phyloP scores from a whole-genome alignment of 768 basidiomycete genomes.

The Rossbeevera mucosa region DNA sequence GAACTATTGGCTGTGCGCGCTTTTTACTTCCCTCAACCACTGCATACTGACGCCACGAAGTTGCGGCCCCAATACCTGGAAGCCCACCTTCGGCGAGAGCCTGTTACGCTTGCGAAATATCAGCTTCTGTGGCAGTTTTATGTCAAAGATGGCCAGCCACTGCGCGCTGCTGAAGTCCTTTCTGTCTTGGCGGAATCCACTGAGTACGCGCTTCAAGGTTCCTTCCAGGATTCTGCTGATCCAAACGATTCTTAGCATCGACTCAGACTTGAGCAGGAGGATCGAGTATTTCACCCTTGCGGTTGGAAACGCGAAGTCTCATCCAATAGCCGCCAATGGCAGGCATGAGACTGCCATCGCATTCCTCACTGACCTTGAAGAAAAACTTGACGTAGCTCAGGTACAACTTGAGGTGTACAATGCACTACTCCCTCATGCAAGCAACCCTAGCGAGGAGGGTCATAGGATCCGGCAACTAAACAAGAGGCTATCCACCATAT shows the following conservation, averaged over 20 bases:
- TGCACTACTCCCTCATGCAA: constrained; percentile 53
- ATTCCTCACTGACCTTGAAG: constrained; percentile 85
- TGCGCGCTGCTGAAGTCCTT: constrained; percentile 86
- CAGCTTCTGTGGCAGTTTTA: constrained; percentile 97
- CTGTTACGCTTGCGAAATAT: constrained; percentile 72
- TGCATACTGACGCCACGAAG: constrained; percentile 36
- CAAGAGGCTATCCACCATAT: constrained; percentile 67
- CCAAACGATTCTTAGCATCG: constrained; percentile 43
- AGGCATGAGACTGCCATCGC: constrained; percentile 88
- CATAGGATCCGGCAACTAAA: constrained; percentile 58
- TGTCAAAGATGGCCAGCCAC: constrained; percentile 82
- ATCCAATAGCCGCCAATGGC: constrained; percentile 72
- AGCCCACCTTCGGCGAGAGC: constrained; percentile 78
- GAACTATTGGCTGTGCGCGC: constrained; percentile 81
- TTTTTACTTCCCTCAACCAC: background rate
- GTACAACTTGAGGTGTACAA: constrained; percentile 92
- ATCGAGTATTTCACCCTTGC: constrained; percentile 92
- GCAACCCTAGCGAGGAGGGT: constrained; percentile 59
- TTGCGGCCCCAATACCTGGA: constrained; percentile 87
- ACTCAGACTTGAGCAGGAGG: constrained; percentile 64
- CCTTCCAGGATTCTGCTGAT: background rate
- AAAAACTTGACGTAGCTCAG: constrained; percentile 94
- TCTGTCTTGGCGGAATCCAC: constrained; percentile 77
- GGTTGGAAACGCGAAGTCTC: constrained; percentile 94
- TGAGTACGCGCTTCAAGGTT: constrained; percentile 46